Evolutionary conservation across 495 filamentous ascomycete species (phyloP).

Genomic region (Astrocystis sublimbata): DNA sequence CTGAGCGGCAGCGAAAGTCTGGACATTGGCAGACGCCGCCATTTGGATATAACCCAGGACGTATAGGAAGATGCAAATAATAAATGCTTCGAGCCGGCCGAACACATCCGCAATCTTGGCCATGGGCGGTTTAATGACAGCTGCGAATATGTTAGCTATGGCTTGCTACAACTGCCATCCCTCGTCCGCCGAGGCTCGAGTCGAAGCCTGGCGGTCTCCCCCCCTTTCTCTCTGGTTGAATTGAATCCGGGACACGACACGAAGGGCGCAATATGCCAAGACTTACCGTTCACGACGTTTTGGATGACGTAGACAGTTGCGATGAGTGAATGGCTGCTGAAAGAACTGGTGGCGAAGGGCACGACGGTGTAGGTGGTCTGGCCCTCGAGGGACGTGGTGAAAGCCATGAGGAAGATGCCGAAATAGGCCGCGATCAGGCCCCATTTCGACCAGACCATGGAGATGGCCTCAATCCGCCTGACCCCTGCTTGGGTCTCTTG

Average conservation of each 20-base stretch:
- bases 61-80: constrained; percentile 36
- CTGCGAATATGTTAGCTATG: constrained; percentile 7
- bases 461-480: constrained; percentile 48
- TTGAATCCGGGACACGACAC: background rate
- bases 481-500: constrained; percentile 35
- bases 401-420: constrained; percentile 47
- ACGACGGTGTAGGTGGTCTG: constrained; percentile 47
- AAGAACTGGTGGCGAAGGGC: constrained; percentile 54
- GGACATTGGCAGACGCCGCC: constrained; percentile 40
- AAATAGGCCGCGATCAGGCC: constrained; percentile 48
- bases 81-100: constrained; percentile 44
- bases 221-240: background rate
- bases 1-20: constrained; percentile 48
- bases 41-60: constrained; percentile 43
- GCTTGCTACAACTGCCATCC: constrained; percentile 6
- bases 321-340: constrained; percentile 59
- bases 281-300: constrained; percentile 47
- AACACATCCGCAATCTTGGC: constrained; percentile 48
- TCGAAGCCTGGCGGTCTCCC: background rate
- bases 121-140: constrained; percentile 47
- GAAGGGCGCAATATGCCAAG: constrained; percentile 14
- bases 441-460: constrained; percentile 48
- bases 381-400: constrained; percentile 48
- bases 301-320: constrained; percentile 59
- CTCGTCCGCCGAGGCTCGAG: background rate